Conservation (phyloP, 768 basidiomycete genomes). For the Calocybe cyanea region DNA sequence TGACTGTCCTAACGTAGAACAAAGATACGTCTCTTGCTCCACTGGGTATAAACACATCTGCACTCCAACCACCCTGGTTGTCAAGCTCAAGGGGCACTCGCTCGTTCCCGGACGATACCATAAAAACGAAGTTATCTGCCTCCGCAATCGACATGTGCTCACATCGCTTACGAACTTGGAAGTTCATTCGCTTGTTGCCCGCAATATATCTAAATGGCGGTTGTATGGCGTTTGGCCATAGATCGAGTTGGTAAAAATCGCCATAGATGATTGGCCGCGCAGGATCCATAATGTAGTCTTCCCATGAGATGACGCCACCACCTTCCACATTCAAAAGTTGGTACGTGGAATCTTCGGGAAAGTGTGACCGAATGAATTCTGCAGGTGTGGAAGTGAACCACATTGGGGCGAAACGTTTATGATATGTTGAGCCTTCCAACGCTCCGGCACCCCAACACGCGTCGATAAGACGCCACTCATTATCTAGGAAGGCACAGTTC, state of each 20-base stretch:
- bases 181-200: slow-evolving; percentile 31
- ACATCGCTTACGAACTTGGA: slow-evolving; percentile 41
- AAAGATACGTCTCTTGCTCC: slow-evolving; percentile 31
- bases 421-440: slow-evolving; percentile 30
- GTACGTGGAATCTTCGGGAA: slow-evolving; percentile 39
- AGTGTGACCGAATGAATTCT: slow-evolving; percentile 43
- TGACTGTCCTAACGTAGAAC: slow-evolving; percentile 30
- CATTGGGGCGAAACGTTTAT: slow-evolving; percentile 30
- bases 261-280: slow-evolving; percentile 32
- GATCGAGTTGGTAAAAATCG: slow-evolving; percentile 31
- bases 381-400: slow-evolving; percentile 40
- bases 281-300: slow-evolving; percentile 40
- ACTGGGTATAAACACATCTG: slow-evolving; percentile 30
- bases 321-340: slow-evolving; percentile 37
- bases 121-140: slow-evolving; percentile 37
- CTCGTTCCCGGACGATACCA: slow-evolving; percentile 30
- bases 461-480: slow-evolving; percentile 44
- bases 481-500: slow-evolving; percentile 42
- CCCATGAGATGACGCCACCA: slow-evolving; percentile 37
- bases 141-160: slow-evolving; percentile 41
- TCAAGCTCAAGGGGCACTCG: slow-evolving; percentile 32
- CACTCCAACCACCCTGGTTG: slow-evolving; percentile 38
- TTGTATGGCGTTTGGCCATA: slow-evolving; percentile 30
- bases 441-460: slow-evolving; percentile 48
- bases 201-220: slow-evolving; percentile 30